Base-by-base conservation (phyloP, 306 rosid genomes). In the Acmispon strigosus region DNA sequence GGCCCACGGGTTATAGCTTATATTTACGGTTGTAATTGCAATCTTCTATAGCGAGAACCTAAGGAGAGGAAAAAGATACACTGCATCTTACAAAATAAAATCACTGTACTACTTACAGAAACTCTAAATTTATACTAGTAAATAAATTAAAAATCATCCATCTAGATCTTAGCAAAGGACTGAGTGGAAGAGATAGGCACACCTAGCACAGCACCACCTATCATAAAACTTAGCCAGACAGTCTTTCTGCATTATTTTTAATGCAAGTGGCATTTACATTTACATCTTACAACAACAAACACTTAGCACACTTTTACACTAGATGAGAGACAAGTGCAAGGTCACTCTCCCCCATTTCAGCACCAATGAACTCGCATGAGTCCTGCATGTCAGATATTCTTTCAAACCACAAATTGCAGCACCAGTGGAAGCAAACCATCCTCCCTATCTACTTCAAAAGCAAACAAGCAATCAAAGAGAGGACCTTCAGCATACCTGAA, bases 181-280 rank as follows among this genome's bases (percentile, higher is more conserved):
- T 58, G 42, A 17, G 49, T 66, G 58, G 54, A 66, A 66, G 60
- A 47, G 27, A 75, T 16, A 75, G 54, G 53, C 58, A 78, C 64
- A 60, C 56, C 79, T 66, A 82, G 10, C 13, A 66, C 7, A 76
- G 29, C 49, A 51, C 82, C 87, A 51, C 82, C 87, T 76, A 83
- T 32, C 51, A 68, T 14, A 43, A 62, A 75, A 66, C 71, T 63
- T 71, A 12, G 54, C 73, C 64, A 62, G 41, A 76, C 69, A 80
- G 76, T 62, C 58, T 68, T 76, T 72, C 68, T 62, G 80, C 80
- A 76, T 76, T 83, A 76, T 79, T 83, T 75, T 66, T 27, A 83
- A 72, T 62, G 78, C 79, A 72, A 76, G 67, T 39, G 69, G 13
- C 66, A 4, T 76, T 69, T 76, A 68, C 66, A 4, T 76, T 69